Percentiles rank a stretch among this genome's conserved stretches.
These are phyloP conservation scores for Penicillium sp. DNA, from an alignment of 2,329 filamentous ascomycete species.

Conservation along the genomic window DNA sequence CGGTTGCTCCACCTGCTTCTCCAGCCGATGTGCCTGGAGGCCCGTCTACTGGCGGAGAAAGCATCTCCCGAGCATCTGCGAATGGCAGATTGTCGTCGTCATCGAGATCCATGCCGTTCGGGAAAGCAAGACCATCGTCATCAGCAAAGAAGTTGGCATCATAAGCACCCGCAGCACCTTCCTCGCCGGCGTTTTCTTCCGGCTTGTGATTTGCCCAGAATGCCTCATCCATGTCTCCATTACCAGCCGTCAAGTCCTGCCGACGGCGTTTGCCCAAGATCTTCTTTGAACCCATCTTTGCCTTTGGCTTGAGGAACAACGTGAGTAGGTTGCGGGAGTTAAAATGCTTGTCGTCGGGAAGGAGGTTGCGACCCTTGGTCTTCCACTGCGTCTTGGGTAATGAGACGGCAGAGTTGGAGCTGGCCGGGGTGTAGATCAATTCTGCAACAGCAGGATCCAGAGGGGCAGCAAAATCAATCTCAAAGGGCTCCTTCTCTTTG, in stretches of 20 bases:
- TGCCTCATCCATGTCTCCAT: slow-evolving; percentile 82
- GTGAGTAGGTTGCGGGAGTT: slow-evolving; percentile 82
- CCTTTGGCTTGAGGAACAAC: slow-evolving; percentile 90
- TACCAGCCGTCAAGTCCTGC: slow-evolving; percentile 49
- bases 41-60: slow-evolving; percentile 36
- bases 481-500: slow-evolving; percentile 94
- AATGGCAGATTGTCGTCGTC: slow-evolving; percentile 42
- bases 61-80: slow-evolving; percentile 43
- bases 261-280: slow-evolving; percentile 43
- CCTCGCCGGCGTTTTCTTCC: slow-evolving; percentile 53
- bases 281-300: slow-evolving; percentile 63
- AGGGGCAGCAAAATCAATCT: slow-evolving; percentile 77
- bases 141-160: slow-evolving; percentile 91
- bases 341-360: slow-evolving; percentile 97
- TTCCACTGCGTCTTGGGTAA: slow-evolving; percentile 92
- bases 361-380: slow-evolving; percentile 80
- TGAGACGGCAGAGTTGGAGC: slow-evolving; percentile 70
- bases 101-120: slow-evolving; percentile 40
- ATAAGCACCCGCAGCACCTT: slow-evolving; percentile 65
- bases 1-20: slow-evolving; percentile 30
- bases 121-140: slow-evolving; percentile 50
- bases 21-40: slow-evolving; percentile 26
- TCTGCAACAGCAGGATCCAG: slow-evolving; percentile 64
- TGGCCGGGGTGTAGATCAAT: slow-evolving; percentile 69
- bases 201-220: slow-evolving; percentile 68